Evolutionary conservation across 768 basidiomycete species (phyloP), one percentile per base, ranked within the genome.

Genomic region (Podaxis rugospora): DNA sequence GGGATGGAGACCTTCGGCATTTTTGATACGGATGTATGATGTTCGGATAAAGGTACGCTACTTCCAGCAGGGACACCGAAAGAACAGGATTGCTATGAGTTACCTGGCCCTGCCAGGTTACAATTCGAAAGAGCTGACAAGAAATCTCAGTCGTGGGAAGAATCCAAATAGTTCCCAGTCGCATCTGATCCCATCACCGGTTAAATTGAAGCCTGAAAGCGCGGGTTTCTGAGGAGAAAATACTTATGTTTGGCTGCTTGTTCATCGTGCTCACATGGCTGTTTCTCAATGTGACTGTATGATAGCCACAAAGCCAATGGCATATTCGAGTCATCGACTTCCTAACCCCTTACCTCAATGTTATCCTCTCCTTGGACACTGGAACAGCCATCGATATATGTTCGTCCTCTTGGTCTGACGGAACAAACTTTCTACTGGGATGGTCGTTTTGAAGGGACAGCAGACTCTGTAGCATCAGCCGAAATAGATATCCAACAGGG

Each of bases 1-100:
- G 83, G 73, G 1, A 79, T 61, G 4, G 77, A 65, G 23, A 78
- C 74, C 75, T 89, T 92, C 1, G 91, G 91, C 91, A 93, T 93
- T 16, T 53, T 66, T 40, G 55, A 54, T 10, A 27, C 28, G 5
- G 49, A 7, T 6, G 18, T 39, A 46, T 27, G 18, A 5, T 37
- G 7, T 32, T 32, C 7, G 7, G 32, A 32, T 32, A 9, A 9
- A 32, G 32, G 32, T 9, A 32, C 6, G 7, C 32, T 32, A 7
- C 7, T 32, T 9, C 32, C 7, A 32, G 32, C 9, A 9, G 32
- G 32, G 6, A 32, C 32, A 32, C 32, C 32, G 1, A 32, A 32
- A 9, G 32, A 32, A 32, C 9, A 32, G 6, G 32, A 28, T 28
- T 28, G 27, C 27, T 27, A 28, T 28, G 27, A 32, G 32, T 32